These are phyloP conservation scores for Podila clonocystis DNA, from an alignment of 192 early-diverging fungal genomes.

Conservation along the genomic window DNA sequence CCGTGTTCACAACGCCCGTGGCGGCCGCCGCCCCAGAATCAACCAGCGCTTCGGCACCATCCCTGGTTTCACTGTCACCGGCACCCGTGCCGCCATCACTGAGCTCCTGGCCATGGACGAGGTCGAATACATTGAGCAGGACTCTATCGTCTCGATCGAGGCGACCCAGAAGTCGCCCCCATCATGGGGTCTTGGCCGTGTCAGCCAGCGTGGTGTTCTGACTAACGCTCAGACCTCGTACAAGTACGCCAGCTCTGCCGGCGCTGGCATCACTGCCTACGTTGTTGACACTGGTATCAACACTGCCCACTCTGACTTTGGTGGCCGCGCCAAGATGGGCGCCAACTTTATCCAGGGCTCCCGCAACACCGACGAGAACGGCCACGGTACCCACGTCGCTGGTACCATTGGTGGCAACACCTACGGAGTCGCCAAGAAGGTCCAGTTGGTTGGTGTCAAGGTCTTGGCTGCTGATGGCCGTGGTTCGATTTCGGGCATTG, in stretches of 20 bases:
- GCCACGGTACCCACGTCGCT: slow-evolving; percentile 76
- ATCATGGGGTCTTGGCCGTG: slow-evolving; percentile 64
- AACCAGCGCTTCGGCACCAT: slow-evolving; percentile 2
- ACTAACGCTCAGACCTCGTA: slow-evolving; percentile 31
- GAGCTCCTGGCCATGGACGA: slow-evolving; percentile 26
- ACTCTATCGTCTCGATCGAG: slow-evolving; percentile 55
- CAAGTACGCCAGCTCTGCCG: slow-evolving; percentile 62
- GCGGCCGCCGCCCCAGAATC: slow-evolving; percentile 6
- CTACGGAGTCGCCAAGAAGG: slow-evolving; percentile 83
- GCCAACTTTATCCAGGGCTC: slow-evolving; percentile 56
- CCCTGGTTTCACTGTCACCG: slow-evolving; percentile 63
- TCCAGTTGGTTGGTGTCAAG: slow-evolving; percentile 73
- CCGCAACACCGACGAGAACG: slow-evolving; percentile 61
- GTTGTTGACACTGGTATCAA: slow-evolving; percentile 70
- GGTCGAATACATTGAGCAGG: slow-evolving; percentile 61
- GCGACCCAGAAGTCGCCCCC: slow-evolving; percentile 25
- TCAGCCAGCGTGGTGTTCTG: slow-evolving; percentile 48
- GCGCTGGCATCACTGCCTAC: slow-evolving; percentile 65
- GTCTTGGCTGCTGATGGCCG: slow-evolving; percentile 66
- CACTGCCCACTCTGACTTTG: slow-evolving; percentile 73
- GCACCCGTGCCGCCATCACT: slow-evolving; percentile 54
- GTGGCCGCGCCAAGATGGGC: slow-evolving; percentile 75
- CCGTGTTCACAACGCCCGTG: slow-evolving; percentile 22
- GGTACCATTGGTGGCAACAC: slow-evolving; percentile 70
- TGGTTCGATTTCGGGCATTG: slow-evolving; percentile 59